Evolutionary conservation across 2,329 filamentous ascomycete genomes (phyloP).

Genomic region (Scolecobasidium constrictum): DNA sequence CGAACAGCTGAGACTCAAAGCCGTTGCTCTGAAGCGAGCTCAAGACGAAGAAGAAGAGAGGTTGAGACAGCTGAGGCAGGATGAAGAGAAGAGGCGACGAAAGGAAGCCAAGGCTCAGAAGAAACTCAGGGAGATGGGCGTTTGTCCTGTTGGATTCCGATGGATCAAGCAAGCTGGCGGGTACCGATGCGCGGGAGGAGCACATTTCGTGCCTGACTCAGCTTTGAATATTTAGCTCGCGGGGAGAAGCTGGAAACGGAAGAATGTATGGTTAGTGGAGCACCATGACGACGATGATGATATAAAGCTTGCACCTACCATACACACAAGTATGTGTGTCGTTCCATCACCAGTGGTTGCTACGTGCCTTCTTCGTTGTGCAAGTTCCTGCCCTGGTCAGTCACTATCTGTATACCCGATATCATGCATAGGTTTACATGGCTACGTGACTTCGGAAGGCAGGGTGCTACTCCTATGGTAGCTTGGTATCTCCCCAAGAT

Average conservation of each 20-base stretch:
- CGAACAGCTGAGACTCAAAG: not conserved
- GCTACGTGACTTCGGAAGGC: too few species aligned
- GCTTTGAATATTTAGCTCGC: constrained; percentile 11
- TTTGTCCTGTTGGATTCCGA: constrained; percentile 43
- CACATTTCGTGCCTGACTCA: constrained; percentile 41
- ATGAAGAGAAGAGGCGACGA: constrained; percentile 24
- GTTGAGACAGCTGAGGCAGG: constrained; percentile 19
- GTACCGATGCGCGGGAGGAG: constrained; percentile 52
- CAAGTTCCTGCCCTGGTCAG: too few species aligned
- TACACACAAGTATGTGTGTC: too few species aligned
- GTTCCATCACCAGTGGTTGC: too few species aligned
- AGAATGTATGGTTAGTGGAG: not conserved
- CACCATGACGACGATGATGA: too few species aligned
- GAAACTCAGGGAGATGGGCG: constrained; percentile 42
- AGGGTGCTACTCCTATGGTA: too few species aligned
- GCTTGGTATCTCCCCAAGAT: too few species aligned
- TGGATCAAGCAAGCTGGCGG: constrained; percentile 53
- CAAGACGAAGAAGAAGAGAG: not conserved
- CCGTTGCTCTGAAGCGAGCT: too few species aligned
- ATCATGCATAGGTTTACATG: too few species aligned
- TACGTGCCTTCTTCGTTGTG: too few species aligned
- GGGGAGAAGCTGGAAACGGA: not conserved
- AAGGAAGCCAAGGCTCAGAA: constrained; percentile 31
- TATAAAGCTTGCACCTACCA: too few species aligned
- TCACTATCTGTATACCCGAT: too few species aligned